A percentile compares a stretch with the other conserved stretches of the same genome.
Conservation (phyloP, 768 basidiomycete species). For the Chalciporus piperatus region DNA sequence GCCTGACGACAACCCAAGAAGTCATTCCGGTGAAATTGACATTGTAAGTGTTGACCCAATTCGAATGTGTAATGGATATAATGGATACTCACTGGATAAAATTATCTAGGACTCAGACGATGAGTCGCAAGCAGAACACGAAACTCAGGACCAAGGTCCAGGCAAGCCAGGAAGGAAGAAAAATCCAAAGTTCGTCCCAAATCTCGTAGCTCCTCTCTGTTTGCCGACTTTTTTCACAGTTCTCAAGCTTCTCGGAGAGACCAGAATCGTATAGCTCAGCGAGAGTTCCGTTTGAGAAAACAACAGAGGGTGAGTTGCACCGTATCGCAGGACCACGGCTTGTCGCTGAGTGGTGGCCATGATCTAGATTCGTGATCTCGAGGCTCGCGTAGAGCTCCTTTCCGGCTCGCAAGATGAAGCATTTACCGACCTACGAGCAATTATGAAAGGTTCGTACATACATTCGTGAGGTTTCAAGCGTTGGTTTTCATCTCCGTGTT, state of each 20-base stretch:
- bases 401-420: constrained; percentile 92
- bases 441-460: constrained; percentile 60
- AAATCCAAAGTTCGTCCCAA: constrained; percentile 71
- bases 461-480: neutral
- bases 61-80: constrained; percentile 8
- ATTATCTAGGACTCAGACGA: constrained; percentile 62
- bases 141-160: constrained; percentile 20
- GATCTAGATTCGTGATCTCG: constrained; percentile 85
- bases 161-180: constrained; percentile 73
- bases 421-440: constrained; percentile 75
- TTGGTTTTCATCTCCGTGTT: constrained; percentile 6
- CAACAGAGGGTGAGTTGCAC: constrained; percentile 66
- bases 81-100: neutral
- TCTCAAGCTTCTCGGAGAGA: constrained; percentile 86
- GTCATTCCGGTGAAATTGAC: constrained; percentile 62
- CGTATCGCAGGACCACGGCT: neutral
- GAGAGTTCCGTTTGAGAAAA: constrained; percentile 89
- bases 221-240: constrained; percentile 38
- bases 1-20: constrained; percentile 54
- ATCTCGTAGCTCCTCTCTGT: constrained; percentile 10
- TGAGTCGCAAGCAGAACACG: constrained; percentile 45
- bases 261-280: constrained; percentile 89
- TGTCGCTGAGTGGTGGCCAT: constrained; percentile 5
- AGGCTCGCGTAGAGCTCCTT: constrained; percentile 91
- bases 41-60: constrained; percentile 29